Evolutionary conservation across 2,329 filamentous ascomycete species (phyloP).

Genomic region (Fusarium virguliforme): DNA sequence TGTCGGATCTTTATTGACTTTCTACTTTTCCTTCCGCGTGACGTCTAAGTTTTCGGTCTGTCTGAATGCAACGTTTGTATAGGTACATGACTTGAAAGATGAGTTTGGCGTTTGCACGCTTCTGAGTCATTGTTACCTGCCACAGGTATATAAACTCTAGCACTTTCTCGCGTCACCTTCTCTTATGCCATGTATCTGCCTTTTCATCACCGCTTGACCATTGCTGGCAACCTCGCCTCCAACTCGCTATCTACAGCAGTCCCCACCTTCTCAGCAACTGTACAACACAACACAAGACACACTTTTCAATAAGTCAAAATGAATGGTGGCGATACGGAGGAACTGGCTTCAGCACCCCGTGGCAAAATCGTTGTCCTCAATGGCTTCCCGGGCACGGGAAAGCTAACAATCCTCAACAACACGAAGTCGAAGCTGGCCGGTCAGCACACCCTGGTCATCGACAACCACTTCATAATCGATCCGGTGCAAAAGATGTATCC

Average conservation of each 20-base stretch:
- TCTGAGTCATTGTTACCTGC: neutral
- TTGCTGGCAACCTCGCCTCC: neutral
- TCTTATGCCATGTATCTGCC: neutral
- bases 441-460: conserved; percentile 13
- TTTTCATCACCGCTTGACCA: neutral
- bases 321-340: neutral
- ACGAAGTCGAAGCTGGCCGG: neutral
- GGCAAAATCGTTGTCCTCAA: conserved; percentile 39
- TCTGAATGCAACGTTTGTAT: neutral
- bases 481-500: neutral
- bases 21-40: neutral
- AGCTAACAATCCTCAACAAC: conserved; percentile 11
- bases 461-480: conserved; percentile 28
- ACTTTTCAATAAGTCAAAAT: neutral
- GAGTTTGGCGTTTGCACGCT: neutral
- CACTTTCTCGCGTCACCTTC: too few relatives aligned
- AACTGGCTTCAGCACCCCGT: neutral
- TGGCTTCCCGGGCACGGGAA: conserved; percentile 19
- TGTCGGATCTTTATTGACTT: neutral
- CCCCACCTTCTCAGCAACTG: neutral
- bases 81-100: neutral
- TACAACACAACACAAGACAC: neutral
- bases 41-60: neutral
- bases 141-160: neutral
- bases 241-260: neutral